Evolutionary conservation across 2,329 filamentous ascomycete species (phyloP).

Genomic region (Whalleya microplaca): DNA sequence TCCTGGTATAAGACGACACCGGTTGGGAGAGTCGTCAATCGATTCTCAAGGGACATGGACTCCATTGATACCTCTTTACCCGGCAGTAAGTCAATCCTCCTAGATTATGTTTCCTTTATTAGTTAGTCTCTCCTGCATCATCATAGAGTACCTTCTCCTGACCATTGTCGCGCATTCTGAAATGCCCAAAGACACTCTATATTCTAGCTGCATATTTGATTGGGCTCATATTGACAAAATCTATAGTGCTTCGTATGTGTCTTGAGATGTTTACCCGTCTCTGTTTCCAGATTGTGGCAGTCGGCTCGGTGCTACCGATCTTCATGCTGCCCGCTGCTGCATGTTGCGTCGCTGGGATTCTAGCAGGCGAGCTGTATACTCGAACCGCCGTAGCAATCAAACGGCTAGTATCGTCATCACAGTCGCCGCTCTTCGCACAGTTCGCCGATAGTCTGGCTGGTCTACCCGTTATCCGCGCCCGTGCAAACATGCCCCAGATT

Average conservation of each 20-base stretch:
- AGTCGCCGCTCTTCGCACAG: constrained; percentile 60
- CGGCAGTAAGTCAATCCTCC: constrained; percentile 29
- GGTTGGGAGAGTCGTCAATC: constrained; percentile 56
- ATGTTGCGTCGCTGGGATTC: constrained; percentile 42
- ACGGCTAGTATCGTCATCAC: constrained; percentile 44
- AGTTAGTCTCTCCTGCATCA: neutral
- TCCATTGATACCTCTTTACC: constrained; percentile 56
- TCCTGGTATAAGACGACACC: constrained; percentile 61
- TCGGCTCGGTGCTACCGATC: constrained; percentile 47
- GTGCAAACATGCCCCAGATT: constrained; percentile 49
- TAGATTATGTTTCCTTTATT: neutral
- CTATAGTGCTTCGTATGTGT: constrained; percentile 46
- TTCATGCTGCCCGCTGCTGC: constrained; percentile 47
- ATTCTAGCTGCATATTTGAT: neutral
- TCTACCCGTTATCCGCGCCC: constrained; percentile 55
- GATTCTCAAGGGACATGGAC: constrained; percentile 61
- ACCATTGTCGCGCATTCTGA: neutral
- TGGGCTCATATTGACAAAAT: neutral
- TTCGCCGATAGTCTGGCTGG: constrained; percentile 58
- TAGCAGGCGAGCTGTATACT: constrained; percentile 49
- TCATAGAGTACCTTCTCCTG: neutral
- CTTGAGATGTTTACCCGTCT: constrained; percentile 44
- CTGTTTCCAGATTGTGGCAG: constrained; percentile 42
- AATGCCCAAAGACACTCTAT: no score
- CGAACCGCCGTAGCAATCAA: constrained; percentile 48